These are phyloP conservation scores for Pugionium cornutum DNA, from an alignment of 345 rosid genomes.

Conservation along the genomic window DNA sequence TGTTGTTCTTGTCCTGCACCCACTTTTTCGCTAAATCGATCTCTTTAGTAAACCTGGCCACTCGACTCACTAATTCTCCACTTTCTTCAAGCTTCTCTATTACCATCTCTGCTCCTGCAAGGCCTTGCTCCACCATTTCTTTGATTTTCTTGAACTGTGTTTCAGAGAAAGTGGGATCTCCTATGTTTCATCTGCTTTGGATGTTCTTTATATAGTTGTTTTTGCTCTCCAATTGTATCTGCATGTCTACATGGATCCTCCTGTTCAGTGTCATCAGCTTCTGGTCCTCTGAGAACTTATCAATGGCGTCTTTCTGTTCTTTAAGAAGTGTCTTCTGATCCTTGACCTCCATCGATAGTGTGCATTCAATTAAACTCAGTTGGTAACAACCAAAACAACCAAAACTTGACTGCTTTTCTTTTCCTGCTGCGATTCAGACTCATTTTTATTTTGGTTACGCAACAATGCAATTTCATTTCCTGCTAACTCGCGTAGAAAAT, in stretches of 20 bases:
- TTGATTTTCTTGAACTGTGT: conserved; percentile 37
- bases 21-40: conserved; percentile 48
- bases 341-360: conserved; percentile 36
- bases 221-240: conserved; percentile 31
- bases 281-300: conserved; percentile 42
- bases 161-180: background rate
- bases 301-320: conserved; percentile 36
- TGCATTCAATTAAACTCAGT: background rate
- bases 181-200: conserved; percentile 10
- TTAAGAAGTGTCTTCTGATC: conserved; percentile 43
- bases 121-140: conserved; percentile 37
- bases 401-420: too few species aligned
- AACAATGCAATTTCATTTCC: conserved; percentile 44
- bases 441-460: too few species aligned
- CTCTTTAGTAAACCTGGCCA: conserved; percentile 47
- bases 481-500: conserved; percentile 37
- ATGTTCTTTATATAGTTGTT: conserved; percentile 19
- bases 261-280: conserved; percentile 3
- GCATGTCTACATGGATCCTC: background rate
- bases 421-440: too few species aligned
- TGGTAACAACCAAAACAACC: background rate
- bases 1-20: conserved; percentile 39
- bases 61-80: conserved; percentile 31
- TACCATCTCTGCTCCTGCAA: conserved; percentile 44
- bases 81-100: conserved; percentile 46